phyloP scores from a whole-genome alignment of 73 alveolate genomes.

The Paramecium sexaurelia region DNA sequence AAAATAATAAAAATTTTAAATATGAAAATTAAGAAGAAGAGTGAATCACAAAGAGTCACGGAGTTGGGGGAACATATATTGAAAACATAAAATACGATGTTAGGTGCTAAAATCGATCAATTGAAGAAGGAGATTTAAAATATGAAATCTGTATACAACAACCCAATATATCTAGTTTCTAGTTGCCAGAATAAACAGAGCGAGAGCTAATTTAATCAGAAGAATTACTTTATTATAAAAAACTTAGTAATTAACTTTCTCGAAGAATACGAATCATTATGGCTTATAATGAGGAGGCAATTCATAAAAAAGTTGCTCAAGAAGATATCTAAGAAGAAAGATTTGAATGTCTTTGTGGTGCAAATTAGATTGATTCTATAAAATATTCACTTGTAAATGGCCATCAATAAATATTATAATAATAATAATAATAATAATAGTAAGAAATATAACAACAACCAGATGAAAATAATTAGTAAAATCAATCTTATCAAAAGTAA shows the following conservation, averaged over 20 bases:
- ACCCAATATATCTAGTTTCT: conserved; percentile 40
- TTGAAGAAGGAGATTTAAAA: not conserved
- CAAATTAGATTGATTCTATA: conserved; percentile 21
- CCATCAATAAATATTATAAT: not conserved
- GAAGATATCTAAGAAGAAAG: conserved; percentile 21
- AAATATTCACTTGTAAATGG: conserved; percentile 38
- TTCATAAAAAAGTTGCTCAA: not conserved
- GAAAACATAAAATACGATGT: not conserved
- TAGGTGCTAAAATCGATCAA: not conserved
- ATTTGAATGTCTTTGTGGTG: conserved; percentile 53
- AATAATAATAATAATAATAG: not conserved
- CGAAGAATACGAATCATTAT: conserved; percentile 30
- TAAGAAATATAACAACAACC: not conserved
- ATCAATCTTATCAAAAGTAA: not conserved
- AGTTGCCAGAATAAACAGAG: conserved; percentile 9
- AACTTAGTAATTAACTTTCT: conserved; percentile 13
- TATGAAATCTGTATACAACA: conserved; percentile 8
- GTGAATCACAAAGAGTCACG: not conserved
- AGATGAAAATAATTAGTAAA: not conserved
- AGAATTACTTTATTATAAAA: not conserved
- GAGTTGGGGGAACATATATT: conserved; percentile 7
- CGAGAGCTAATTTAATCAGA: not conserved
- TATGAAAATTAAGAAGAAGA: not conserved
- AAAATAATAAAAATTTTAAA: not conserved
- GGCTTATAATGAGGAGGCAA: conserved; percentile 36